Evolutionary conservation across 164 flowering plant species (phyloP), one percentile per base, ranked within the genome.

Genomic region (Dillenia turbinata): DNA sequence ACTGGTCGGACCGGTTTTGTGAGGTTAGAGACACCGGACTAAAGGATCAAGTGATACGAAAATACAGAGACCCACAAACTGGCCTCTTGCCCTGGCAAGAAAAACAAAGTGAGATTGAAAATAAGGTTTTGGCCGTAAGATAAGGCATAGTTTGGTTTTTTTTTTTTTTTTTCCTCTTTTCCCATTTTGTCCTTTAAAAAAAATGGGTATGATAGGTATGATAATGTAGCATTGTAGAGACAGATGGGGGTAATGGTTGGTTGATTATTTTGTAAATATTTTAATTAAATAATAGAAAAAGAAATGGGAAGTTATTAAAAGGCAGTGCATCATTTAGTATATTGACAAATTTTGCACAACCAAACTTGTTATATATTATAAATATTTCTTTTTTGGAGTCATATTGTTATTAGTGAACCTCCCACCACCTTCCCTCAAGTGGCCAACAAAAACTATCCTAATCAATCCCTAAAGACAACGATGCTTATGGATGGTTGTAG

Each of bases 1-100:
- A 89, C 66, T 92, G 98, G 98, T 68, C 87, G 0, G 68, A 49
- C 56, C 69, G 84, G 67, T 92, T 92, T 55, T 92, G 98, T 58
- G 92, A 88, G 72, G 89, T 89, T 2, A 62, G 9, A 0, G 98
- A 92, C 55, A 86, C 79, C 0, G 80, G 84, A 0, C 70, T 92
- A 0, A 78, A 76, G 57, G 84, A 86, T 44, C 61, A 71, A 63
- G 89, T 89, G 10, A 9, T 86, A 57, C 15, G 54, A 56, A 67
- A 14, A 0, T 71, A 87, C 9, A 45, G 51, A 1, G 79, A 87
- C 56, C 75, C 70, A 2, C 19, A 22, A 0, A 80, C 77, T 10
- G 56, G 64, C 0, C 49, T 64, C 12, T 65, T 89, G n/a, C 92
- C 94, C 13, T 92, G 97, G 97, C 80, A 88, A 67, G 67, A 75